Percentiles rank a stretch among this genome's conserved stretches.
phyloP scores from a whole-genome alignment of 139 green algal genomes.

The Mesotaenium endlicherianum region DNA sequence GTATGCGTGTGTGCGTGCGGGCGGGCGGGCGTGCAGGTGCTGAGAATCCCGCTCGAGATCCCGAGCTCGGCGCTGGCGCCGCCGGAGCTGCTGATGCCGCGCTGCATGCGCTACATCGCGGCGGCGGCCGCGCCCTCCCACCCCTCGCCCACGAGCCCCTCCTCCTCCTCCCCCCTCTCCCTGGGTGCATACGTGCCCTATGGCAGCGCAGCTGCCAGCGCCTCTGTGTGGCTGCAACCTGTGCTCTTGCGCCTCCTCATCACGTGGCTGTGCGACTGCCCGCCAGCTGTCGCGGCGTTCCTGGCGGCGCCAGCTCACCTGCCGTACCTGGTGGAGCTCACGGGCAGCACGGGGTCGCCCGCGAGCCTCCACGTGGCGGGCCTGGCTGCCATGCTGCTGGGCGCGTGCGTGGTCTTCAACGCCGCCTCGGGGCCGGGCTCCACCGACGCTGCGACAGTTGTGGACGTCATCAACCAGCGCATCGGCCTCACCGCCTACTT shows the following conservation, averaged over 20 bases:
- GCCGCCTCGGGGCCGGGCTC: constrained; percentile 1
- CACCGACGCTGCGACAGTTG: constrained; percentile 47
- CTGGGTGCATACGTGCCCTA: not conserved
- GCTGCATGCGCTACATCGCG: constrained; percentile 44
- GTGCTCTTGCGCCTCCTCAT: constrained; percentile 67
- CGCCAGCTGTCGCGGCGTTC: constrained; percentile 57
- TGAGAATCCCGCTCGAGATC: constrained; percentile 53
- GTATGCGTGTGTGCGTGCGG: no score
- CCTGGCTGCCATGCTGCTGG: constrained; percentile 70
- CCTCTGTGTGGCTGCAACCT: constrained; percentile 36
- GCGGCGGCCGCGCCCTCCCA: not conserved
- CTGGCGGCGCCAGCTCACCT: constrained; percentile 49
- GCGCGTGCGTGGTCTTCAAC: constrained; percentile 63
- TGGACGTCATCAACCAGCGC: constrained; percentile 60
- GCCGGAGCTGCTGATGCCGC: constrained; percentile 52
- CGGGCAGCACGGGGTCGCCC: constrained; percentile 6
- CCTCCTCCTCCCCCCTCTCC: not conserved
- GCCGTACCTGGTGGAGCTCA: constrained; percentile 25
- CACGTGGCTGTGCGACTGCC: constrained; percentile 68
- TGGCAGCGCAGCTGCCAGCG: not conserved
- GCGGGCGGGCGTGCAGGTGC: constrained; percentile 11
- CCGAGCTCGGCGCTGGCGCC: constrained; percentile 29
- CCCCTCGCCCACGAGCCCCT: not conserved
- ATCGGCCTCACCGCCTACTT: constrained; percentile 61
- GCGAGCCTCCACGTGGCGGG: constrained; percentile 52